Conservation (phyloP, 2,329 filamentous ascomycete genomes). For the Alternaria longipes region DNA sequence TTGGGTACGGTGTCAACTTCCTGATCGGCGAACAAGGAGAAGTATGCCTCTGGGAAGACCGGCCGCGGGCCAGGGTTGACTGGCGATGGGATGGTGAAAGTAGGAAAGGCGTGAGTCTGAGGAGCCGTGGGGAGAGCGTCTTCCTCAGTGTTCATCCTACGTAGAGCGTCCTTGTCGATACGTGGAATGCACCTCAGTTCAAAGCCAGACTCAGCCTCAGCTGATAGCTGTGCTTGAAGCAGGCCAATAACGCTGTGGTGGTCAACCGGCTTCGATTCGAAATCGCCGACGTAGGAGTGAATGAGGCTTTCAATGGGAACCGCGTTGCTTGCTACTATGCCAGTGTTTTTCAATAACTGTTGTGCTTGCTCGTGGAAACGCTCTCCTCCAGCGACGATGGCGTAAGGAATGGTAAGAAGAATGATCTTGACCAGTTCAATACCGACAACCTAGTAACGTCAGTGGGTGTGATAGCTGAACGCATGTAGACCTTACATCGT, state of each 20-base stretch:
- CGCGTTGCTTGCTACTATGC: constrained; percentile 89
- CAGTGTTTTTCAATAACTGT: constrained; percentile 89
- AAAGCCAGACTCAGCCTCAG: constrained; percentile 79
- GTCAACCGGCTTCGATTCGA: constrained; percentile 67
- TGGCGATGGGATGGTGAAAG: constrained; percentile 76
- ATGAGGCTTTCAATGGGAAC: constrained; percentile 86
- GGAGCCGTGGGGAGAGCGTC: constrained; percentile 61
- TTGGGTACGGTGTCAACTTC: constrained; percentile 89
- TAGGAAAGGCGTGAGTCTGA: constrained; percentile 78
- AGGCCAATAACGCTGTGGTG: constrained; percentile 79
- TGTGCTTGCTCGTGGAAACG: constrained; percentile 71
- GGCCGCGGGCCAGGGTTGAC: constrained; percentile 77
- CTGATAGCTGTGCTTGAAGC: constrained; percentile 85
- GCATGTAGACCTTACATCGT: constrained; percentile 74
- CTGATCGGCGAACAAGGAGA: constrained; percentile 89
- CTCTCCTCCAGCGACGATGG: constrained; percentile 59
- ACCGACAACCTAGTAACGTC: constrained; percentile 62
- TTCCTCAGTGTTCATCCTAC: constrained; percentile 66
- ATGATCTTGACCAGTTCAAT: constrained; percentile 97
- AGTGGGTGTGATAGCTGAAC: constrained; percentile 11
- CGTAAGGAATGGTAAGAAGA: constrained; percentile 91
- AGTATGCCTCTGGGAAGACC: constrained; percentile 91
- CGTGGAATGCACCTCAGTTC: constrained; percentile 71
- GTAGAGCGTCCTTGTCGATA: constrained; percentile 56
- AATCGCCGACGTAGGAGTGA: constrained; percentile 78